Evolutionary conservation across 192 early-diverging fungal species (phyloP).

Genomic region (Neocallimastix lanati): DNA sequence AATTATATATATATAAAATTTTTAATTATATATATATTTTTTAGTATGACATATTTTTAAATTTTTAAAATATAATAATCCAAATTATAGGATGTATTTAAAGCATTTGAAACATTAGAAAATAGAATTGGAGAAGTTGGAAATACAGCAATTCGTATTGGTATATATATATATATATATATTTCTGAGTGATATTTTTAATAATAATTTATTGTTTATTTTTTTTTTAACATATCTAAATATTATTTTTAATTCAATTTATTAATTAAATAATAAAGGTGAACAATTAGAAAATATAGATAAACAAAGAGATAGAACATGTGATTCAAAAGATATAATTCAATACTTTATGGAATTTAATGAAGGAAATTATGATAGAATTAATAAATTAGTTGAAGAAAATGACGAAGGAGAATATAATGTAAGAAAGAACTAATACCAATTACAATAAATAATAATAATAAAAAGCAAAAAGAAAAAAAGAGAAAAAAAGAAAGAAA

Average conservation of each 20-base stretch:
- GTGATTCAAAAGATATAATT: constrained; percentile 76
- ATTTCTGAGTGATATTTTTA: not conserved
- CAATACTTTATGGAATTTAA: constrained; percentile 88
- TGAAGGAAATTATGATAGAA: constrained; percentile 40
- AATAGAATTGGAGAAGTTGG: constrained; percentile 76
- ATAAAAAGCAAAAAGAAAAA: too few species aligned
- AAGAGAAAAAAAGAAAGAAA: too few species aligned
- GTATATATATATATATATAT: constrained; percentile 13
- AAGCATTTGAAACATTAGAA: constrained; percentile 74
- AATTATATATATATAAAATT: too few species aligned
- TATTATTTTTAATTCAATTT: too few species aligned
- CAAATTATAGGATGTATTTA: constrained; percentile 68
- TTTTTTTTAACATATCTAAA: not conserved
- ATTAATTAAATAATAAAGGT: constrained; percentile 17
- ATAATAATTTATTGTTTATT: too few species aligned
- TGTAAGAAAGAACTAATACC: constrained; percentile 8
- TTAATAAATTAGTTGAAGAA: constrained; percentile 54
- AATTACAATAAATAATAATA: not conserved
- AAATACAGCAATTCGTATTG: constrained; percentile 89
- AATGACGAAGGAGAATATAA: constrained; percentile 73
- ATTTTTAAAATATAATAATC: not conserved
- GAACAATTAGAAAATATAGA: constrained; percentile 95
- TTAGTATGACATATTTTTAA: not conserved
- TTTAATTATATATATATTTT: not conserved
- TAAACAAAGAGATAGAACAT: constrained; percentile 70